These are phyloP conservation scores for Zymoseptoria crescenta DNA, from an alignment of 2,329 filamentous ascomycete genomes.

Conservation along the genomic window DNA sequence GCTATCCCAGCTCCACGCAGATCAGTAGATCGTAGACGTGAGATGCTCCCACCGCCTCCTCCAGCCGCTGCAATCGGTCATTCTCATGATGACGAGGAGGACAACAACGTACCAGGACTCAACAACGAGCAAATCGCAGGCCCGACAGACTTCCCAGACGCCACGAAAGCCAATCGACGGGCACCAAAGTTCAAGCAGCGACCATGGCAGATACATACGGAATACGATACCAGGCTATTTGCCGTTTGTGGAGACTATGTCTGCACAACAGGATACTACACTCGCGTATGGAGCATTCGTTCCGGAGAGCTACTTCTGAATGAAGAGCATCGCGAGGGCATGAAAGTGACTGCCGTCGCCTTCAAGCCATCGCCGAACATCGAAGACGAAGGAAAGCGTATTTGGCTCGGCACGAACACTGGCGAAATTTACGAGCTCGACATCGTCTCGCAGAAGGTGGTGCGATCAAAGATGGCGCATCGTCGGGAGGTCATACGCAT, in stretches of 20 bases:
- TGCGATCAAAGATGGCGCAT: slow-evolving; percentile 66
- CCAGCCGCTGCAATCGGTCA: slow-evolving; percentile 21
- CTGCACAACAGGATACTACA: slow-evolving; percentile 79
- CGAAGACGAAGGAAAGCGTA: slow-evolving; percentile 67
- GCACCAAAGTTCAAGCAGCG: slow-evolving; percentile 68
- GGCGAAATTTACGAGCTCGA: slow-evolving; percentile 90
- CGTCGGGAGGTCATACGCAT: slow-evolving; percentile 77
- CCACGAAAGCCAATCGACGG: slow-evolving; percentile 73
- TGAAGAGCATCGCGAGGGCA: slow-evolving; percentile 73
- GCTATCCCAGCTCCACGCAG: slow-evolving; percentile 29
- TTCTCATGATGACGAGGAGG: slow-evolving; percentile 36
- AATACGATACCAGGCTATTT: slow-evolving; percentile 78
- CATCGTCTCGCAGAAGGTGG: slow-evolving; percentile 62
- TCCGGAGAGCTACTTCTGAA: slow-evolving; percentile 78
- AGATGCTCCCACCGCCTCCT: slow-evolving; percentile 14
- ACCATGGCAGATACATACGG: slow-evolving; percentile 68
- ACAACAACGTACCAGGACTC: slow-evolving; percentile 22
- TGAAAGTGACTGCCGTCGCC: slow-evolving; percentile 69
- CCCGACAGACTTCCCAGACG: slow-evolving; percentile 64
- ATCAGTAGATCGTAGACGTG: slow-evolving; percentile 22
- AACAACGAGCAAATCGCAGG: slow-evolving; percentile 11
- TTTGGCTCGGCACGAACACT: slow-evolving; percentile 86
- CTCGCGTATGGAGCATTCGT: slow-evolving; percentile 76
- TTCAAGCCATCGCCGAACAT: slow-evolving; percentile 78
- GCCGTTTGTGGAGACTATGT: slow-evolving; percentile 82